These are phyloP conservation scores for Cryptococcus sp. DNA, from an alignment of 1,284 basidiomycete species.

Conservation along the genomic window DNA sequence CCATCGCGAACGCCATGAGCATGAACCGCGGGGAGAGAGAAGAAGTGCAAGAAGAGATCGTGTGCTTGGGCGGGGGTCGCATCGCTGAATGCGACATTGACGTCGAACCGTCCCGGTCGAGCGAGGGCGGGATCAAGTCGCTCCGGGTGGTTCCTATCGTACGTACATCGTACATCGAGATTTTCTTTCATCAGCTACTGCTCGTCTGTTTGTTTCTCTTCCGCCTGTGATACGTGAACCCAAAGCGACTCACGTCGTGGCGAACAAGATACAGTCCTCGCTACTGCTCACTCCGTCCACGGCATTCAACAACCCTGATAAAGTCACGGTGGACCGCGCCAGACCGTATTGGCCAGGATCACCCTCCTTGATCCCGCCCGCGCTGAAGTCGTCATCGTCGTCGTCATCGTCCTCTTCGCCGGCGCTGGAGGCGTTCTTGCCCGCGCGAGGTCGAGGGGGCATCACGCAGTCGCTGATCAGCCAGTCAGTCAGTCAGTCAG, in stretches of 20 bases:
- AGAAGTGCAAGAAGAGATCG: conserved; percentile 79
- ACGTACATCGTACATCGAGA: background rate
- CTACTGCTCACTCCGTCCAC: conserved; percentile 42
- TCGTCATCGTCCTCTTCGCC: background rate
- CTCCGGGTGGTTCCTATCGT: conserved; percentile 29
- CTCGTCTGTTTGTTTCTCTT: too few species aligned
- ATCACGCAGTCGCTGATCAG: too few species aligned
- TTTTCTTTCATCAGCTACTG: too few species aligned
- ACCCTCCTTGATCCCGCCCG: too few species aligned
- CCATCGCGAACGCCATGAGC: background rate
- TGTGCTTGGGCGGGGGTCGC: conserved; percentile 79
- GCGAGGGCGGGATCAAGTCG: conserved; percentile 39
- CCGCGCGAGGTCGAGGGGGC: too few species aligned
- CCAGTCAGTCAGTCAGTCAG: too few species aligned
- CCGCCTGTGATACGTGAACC: too few species aligned
- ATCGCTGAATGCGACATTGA: conserved; percentile 29
- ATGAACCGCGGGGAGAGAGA: conserved; percentile 58
- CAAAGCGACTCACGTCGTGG: conserved; percentile 12
- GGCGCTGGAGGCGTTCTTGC: too few species aligned
- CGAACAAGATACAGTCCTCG: conserved; percentile 20
- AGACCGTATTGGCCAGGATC: conserved; percentile 14
- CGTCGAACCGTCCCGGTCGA: conserved; percentile 39
- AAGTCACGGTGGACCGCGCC: conserved; percentile 30
- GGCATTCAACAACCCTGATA: conserved; percentile 39
- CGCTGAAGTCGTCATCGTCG: too few species aligned